These are phyloP conservation scores for Podospora comata DNA, from an alignment of 495 filamentous ascomycete genomes.

Conservation along the genomic window DNA sequence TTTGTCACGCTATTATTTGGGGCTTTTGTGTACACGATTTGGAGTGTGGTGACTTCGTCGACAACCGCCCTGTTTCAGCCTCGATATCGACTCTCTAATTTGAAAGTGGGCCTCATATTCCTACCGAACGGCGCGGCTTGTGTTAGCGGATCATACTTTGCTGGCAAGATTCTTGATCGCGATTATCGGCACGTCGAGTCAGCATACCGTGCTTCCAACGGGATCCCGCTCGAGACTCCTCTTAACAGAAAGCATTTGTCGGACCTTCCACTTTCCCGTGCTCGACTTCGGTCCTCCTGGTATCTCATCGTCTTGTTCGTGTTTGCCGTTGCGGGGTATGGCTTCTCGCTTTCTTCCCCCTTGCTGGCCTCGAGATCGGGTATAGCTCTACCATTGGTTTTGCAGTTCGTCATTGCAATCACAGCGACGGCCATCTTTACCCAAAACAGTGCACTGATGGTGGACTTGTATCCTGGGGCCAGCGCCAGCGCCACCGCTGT, in stretches of 20 bases:
- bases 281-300: conserved; percentile 44
- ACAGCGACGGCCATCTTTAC: conserved; percentile 44
- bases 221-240: conserved; percentile 43
- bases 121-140: conserved; percentile 33
- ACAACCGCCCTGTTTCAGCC: conserved; percentile 40
- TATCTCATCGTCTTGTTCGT: conserved; percentile 36
- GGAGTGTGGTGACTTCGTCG: conserved; percentile 34
- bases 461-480: conserved; percentile 58
- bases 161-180: conserved; percentile 29
- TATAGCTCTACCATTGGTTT: conserved; percentile 42
- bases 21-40: conserved; percentile 33
- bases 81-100: conserved; percentile 46
- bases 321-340: conserved; percentile 45
- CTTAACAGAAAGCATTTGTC: conserved; percentile 50
- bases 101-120: conserved; percentile 48
- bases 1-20: conserved; percentile 53
- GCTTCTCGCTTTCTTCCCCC: conserved; percentile 49
- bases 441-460: conserved; percentile 48
- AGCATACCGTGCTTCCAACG: conserved; percentile 35
- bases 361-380: conserved; percentile 33
- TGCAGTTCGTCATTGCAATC: conserved; percentile 50
- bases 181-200: conserved; percentile 27
- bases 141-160: conserved; percentile 23
- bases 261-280: conserved; percentile 61
- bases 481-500: conserved; percentile 62